Evolutionary conservation across 2,329 filamentous ascomycete genomes (phyloP).

Genomic region (Clonostachys solani): DNA sequence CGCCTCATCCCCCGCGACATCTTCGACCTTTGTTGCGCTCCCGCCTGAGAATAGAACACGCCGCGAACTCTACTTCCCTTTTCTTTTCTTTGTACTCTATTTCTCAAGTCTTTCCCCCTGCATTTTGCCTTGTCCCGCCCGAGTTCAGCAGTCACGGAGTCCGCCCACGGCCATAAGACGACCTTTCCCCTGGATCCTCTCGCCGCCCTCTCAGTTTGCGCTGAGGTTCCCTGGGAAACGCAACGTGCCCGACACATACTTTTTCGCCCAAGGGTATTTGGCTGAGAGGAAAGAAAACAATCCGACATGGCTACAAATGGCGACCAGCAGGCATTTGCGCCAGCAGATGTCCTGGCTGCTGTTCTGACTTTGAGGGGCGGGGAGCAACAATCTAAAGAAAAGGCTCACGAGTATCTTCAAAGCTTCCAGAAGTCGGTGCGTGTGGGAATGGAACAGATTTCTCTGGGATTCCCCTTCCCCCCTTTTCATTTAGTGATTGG

Average conservation of each 20-base stretch:
- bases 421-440: slow-evolving; percentile 95
- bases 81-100: neutral
- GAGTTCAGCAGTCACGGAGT: neutral
- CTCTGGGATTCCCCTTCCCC: no score
- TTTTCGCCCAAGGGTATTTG: no score
- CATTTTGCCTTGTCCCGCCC: neutral
- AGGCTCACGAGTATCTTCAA: slow-evolving; percentile 87
- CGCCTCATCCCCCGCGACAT: neutral
- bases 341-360: slow-evolving; percentile 72
- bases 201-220: neutral
- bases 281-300: neutral
- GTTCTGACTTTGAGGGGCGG: slow-evolving; percentile 89
- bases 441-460: slow-evolving; percentile 1
- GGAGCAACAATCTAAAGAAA: slow-evolving; percentile 77
- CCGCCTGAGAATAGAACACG: no score
- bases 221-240: no score
- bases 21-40: neutral
- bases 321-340: slow-evolving; percentile 69
- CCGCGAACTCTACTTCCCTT: neutral
- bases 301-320: slow-evolving; percentile 62
- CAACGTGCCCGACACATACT: no score
- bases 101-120: neutral
- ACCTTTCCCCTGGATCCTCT: neutral
- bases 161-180: neutral
- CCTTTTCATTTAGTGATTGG: slow-evolving; percentile 6